Base-by-base conservation (phyloP, 192 early-diverging fungal genomes). In the Podila epigama region DNA sequence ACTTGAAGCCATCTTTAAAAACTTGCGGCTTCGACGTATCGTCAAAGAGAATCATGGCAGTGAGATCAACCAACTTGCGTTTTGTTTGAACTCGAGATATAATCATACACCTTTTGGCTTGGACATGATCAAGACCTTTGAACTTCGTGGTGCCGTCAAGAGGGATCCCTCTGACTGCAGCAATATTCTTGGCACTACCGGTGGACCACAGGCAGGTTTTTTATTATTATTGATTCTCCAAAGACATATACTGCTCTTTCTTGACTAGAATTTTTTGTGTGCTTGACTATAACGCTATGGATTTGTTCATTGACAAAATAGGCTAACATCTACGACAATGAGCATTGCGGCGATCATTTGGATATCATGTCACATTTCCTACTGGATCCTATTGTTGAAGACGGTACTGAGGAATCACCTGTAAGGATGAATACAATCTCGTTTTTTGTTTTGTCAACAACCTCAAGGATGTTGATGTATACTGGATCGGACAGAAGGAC, bases 311-410 rank as follows among this genome's bases (percentile, higher is more conserved):
- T n/a, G n/a, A 0, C 44, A 31, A 32, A 28, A 9, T 79, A 93
- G 88, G 88, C 90, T 15, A 96, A 90, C 60, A 85, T 96, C 15
- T 97, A 93, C 70, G 95, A 97, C 66, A 97, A 97, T 77, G 94
- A 94, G 69, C 94, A 97, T 70, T 94, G 92, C 59, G 94, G 94
- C 12, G 93, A 96, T 68, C 95, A 97, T 60, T 82, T 97, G 68
- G 94, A 97, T 67, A 92, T 97, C 55, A 95, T 97, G 92, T 94
- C 94, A 7, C 93, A 97, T 71, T 97, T 91, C 60, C 85, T 89
- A 42, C 66, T 94, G 13, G 73, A 83, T 25, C 65, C 75, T 5
- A 44, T 61, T 37, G 36, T 67, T 5, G 69, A 72, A 11, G 81
- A 79, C 51, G 81, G 69, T 18, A 34, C 42, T 3, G 72, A 82